Percentiles rank a stretch among this genome's conserved stretches.
These are phyloP conservation scores for Volvox carteri DNA, from an alignment of 163 green algal genomes.

Conservation along the genomic window DNA sequence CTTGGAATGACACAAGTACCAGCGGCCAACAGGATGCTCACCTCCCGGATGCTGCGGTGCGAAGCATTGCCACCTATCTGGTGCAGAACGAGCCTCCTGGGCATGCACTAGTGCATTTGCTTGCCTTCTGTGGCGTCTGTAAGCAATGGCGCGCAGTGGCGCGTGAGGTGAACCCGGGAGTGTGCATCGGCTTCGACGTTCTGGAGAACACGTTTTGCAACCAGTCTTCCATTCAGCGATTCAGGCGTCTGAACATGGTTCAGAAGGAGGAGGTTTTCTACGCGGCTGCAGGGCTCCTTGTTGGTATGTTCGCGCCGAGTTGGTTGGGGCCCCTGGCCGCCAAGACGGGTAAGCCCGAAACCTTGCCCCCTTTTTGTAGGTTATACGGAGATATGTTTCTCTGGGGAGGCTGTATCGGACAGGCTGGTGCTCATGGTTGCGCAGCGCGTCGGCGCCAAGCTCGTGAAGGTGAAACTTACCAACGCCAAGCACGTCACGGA, in stretches of 20 bases:
- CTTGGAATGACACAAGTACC: neutral
- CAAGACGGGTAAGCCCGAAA: neutral
- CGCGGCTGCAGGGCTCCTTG: constrained; percentile 63
- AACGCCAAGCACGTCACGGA: constrained; percentile 68
- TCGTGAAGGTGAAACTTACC: constrained; percentile 67
- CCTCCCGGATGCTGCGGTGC: constrained; percentile 37
- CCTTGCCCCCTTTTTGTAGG: constrained; percentile 53
- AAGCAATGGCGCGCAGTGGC: constrained; percentile 68
- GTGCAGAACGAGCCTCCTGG: constrained; percentile 52
- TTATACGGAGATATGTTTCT: constrained; percentile 68
- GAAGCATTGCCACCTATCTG: constrained; percentile 40
- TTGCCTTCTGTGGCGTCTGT: constrained; percentile 72
- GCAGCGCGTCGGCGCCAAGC: constrained; percentile 36
- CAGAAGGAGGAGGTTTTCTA: constrained; percentile 70
- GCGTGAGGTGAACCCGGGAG: constrained; percentile 53
- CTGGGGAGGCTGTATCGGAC: constrained; percentile 71
- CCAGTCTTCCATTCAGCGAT: constrained; percentile 61
- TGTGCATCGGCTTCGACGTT: constrained; percentile 68
- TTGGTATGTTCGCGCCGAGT: constrained; percentile 46
- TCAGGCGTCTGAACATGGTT: constrained; percentile 38
- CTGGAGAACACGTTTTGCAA: constrained; percentile 66
- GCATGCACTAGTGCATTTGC: constrained; percentile 64
- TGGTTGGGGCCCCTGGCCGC: constrained; percentile 3
- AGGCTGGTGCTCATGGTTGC: constrained; percentile 62
- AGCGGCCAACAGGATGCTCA: constrained; percentile 27